Evolutionary conservation across 176 grass and related monocot species (phyloP), one percentile per base, ranked within the genome.

Genomic region (Tillandsia fasciculata): DNA sequence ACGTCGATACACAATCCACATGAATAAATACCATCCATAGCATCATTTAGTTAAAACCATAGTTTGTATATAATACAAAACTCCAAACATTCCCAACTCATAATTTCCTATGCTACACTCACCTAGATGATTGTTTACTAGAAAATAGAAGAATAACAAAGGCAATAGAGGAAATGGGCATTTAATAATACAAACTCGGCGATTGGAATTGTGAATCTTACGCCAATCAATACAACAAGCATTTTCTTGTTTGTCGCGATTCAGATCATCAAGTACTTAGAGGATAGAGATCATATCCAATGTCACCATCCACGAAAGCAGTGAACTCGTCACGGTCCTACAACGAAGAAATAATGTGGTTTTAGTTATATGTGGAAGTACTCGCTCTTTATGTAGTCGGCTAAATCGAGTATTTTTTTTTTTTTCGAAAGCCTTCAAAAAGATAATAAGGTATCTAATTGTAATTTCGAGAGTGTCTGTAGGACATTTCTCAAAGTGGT

Each of bases 261-360:
- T 42, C 33, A 6, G 33, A 7, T 42, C 33, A 42, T 42, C 56
- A 61, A 18, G 56, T 61, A 61, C 56, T 52, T 20, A 13, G 68
- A 24, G 10, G 0, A 64, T 77, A 80, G 3, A 48, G 27, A 6
- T 6, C 9, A 54, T n/a, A 22, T 75, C 33, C 70, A 18, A 50
- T 14, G 9, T 66, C 64, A 48, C 49, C 63, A 50, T 67, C 64
- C 42, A 79, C 15, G 50, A 64, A 50, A 53, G 3, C 59, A 51
- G 26, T 53, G 7, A 12, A 65, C 6, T 67, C 64, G 51, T 59
- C 10, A 0, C 33, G 53, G 49, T 87, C 85, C 85, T 87, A 70
- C 20, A 20, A 20, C 20, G 29, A 22, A 22, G 57, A 72, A 81
- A 73, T 54, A 74, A 10, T 20, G 56, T 10, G 48, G 11, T 20